Base-by-base conservation (phyloP, 495 filamentous ascomycete species). In the Daldinia grandis region DNA sequence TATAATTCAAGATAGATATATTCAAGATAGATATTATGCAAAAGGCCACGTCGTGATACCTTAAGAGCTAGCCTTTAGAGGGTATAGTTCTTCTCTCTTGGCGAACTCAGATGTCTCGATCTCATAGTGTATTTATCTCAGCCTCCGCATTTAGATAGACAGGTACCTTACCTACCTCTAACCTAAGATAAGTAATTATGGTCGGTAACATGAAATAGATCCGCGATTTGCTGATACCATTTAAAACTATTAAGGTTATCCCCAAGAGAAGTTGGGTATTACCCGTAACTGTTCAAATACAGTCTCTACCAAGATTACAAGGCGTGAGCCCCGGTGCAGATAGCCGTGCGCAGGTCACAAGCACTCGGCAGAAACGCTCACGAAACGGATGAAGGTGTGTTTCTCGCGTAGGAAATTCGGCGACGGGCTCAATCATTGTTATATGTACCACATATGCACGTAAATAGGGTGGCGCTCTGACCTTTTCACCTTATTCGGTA, bases 271-370 rank as follows among this genome's bases (percentile, higher is more conserved):
- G 0, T n/a, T n/a, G 15, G 15, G 37, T 33, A 12, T 3, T 33
- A 33, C 31, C 31, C 31, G 37, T 40, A 40, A n/a, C n/a, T n/a
- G n/a, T 40, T 58, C 54, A 50, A 8, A 21, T 30, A 40, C 7
- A 58, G 62, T 27, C 68, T 24, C 25, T 44, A 30, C 58, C 58
- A 51, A 66, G 21, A 71, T 66, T 71, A n/a, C 49, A 49, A 60
- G 61, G 68, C 21, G 33, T 53, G 25, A 44, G 19, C 33, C 33
- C 53, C 37, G 19, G 38, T 42, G 1, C n/a, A 40, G 24, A 42
- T 21, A 65, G 47, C 60, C 44, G 66, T 69, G 66, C 60, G 66
- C 61, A 27, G 55, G 54, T 53, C 33, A 31, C 12, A 31, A 35
- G 27, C 38, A 19, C 33, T 24, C 17, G 17, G 30, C 1, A 31